A percentile compares a stretch with the other conserved stretches of the same genome.
These are phyloP conservation scores for Pythium oligandrum DNA, from an alignment of 352 stramenopile species.

Conservation along the genomic window DNA sequence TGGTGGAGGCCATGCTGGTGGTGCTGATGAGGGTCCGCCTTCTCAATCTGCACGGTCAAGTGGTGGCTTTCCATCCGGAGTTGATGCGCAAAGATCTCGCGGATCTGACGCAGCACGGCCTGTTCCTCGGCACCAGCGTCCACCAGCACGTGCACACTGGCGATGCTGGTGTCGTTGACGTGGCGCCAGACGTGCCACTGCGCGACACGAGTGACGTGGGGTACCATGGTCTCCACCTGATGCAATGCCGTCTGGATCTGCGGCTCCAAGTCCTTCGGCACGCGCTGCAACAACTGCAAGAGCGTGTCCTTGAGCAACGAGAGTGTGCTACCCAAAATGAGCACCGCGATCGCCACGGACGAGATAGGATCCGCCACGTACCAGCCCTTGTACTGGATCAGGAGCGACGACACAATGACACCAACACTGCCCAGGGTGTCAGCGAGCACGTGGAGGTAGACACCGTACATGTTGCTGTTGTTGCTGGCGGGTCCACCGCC, in stretches of 20 bases:
- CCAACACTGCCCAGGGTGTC: conserved; percentile 87
- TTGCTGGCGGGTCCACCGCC: conserved; percentile 14
- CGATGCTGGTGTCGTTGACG: conserved; percentile 51
- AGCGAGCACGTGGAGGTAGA: conserved; percentile 87
- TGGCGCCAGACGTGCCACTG: conserved; percentile 80
- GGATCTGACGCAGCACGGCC: conserved; percentile 41
- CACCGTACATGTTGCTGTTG: conserved; percentile 90
- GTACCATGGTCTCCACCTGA: conserved; percentile 38
- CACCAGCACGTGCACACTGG: conserved; percentile 56
- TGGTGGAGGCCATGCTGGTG: conserved; percentile 6
- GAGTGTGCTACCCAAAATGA: conserved; percentile 82
- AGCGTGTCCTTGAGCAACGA: conserved; percentile 73
- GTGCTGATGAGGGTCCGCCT: conserved; percentile 23
- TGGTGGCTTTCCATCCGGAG: conserved; percentile 37
- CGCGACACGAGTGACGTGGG: conserved; percentile 37
- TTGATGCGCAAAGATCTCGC: conserved; percentile 39
- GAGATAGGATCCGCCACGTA: conserved; percentile 79
- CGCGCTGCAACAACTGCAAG: conserved; percentile 64
- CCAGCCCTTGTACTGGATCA: conserved; percentile 84
- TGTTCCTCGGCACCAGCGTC: conserved; percentile 42
- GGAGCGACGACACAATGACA: conserved; percentile 83
- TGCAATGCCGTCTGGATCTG: conserved; percentile 39
- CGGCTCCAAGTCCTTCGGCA: conserved; percentile 46
- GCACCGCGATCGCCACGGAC: conserved; percentile 76
- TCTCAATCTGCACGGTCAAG: conserved; percentile 59